Evolutionary conservation across 257 asterid genomes (phyloP).

Genomic region (Penstemon davidsonii): DNA sequence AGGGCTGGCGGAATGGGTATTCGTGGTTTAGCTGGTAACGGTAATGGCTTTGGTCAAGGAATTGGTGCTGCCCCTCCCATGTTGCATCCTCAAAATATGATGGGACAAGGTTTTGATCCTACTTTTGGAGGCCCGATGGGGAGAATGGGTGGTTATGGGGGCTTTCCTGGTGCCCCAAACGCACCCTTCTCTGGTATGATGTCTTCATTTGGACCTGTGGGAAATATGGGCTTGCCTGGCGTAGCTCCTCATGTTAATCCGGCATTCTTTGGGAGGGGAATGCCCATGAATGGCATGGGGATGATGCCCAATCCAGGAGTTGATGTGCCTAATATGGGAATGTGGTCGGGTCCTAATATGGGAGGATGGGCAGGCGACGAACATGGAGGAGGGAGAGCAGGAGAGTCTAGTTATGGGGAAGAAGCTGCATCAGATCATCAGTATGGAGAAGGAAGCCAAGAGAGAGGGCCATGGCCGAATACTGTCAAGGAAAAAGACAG

Average conservation of each 20-base stretch:
- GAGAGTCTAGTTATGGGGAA: slow-evolving; percentile 90
- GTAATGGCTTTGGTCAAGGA: slow-evolving; percentile 74
- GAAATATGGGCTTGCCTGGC: slow-evolving; percentile 78
- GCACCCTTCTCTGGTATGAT: slow-evolving; percentile 76
- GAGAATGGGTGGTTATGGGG: slow-evolving; percentile 82
- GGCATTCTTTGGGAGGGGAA: slow-evolving; percentile 89
- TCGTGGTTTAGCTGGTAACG: slow-evolving; percentile 66
- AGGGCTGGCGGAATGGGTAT: slow-evolving; percentile 69
- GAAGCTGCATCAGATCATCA: slow-evolving; percentile 92
- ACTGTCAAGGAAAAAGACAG: slow-evolving; percentile 68
- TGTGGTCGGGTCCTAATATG: slow-evolving; percentile 81
- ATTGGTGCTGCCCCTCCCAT: slow-evolving; percentile 74
- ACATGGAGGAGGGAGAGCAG: slow-evolving; percentile 80
- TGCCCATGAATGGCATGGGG: slow-evolving; percentile 87
- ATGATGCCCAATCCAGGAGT: slow-evolving; percentile 81
- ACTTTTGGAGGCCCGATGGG: slow-evolving; percentile 93
- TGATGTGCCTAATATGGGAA: slow-evolving; percentile 82
- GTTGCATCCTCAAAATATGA: slow-evolving; percentile 87
- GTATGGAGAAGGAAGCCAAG: slow-evolving; percentile 76
- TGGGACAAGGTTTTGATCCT: slow-evolving; percentile 93
- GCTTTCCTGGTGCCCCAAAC: slow-evolving; percentile 71
- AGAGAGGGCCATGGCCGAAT: slow-evolving; percentile 67
- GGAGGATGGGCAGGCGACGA: slow-evolving; percentile 93
- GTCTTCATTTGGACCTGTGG: slow-evolving; percentile 75
- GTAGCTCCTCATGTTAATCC: slow-evolving; percentile 99